Evolutionary conservation across 257 asterid genomes (phyloP), one percentile per base, ranked within the genome.

Genomic region (Solanum ossicruentum): DNA sequence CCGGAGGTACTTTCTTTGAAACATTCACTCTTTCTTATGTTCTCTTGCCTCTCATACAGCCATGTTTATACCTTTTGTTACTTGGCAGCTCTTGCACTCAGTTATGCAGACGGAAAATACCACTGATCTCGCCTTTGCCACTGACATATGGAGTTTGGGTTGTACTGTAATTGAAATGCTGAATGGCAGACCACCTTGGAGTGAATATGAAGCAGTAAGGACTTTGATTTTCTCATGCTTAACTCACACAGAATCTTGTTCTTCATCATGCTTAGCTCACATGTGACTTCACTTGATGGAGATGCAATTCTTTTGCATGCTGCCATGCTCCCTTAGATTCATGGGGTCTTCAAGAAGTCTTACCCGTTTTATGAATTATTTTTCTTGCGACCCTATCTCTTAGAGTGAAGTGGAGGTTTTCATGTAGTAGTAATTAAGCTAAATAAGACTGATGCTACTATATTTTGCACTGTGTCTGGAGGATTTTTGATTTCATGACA

Each of bases 61-160:
- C 78, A 71, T 81, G 79, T 88, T 85, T 54, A 92, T 84, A 85
- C 67, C 79, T 56, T 54, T 85, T 54, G 47, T 83, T 84, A 61
- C 49, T 16, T 89, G 63, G 88, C 94, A 95, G 98, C 93, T 95
- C 17, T 85, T 95, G 88, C 95, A 92, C 71, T 87, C 90, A 73
- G 94, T 80, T 77, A 82, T 89, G 90, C 90, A 87, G 77, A 91
- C 83, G 58, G 95, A 94, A 90, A 80, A 89, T 63, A 87, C 83
- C 84, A 79, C 89, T 45, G 96, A 93, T 88, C 89, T 87, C 75
- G 98, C 94, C 86, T 89, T 94, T 83, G 98, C 97, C 80, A 87
- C 94, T 87, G 98, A 95, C 85, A 92, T 94, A 87, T 95, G 98
- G 98, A 95, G 98, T 87, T 93, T 95, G 91, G 98, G 98, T 39